Evolutionary conservation across 2,329 filamentous ascomycete genomes (phyloP).

Genomic region (Aspergillus aculeatinus): DNA sequence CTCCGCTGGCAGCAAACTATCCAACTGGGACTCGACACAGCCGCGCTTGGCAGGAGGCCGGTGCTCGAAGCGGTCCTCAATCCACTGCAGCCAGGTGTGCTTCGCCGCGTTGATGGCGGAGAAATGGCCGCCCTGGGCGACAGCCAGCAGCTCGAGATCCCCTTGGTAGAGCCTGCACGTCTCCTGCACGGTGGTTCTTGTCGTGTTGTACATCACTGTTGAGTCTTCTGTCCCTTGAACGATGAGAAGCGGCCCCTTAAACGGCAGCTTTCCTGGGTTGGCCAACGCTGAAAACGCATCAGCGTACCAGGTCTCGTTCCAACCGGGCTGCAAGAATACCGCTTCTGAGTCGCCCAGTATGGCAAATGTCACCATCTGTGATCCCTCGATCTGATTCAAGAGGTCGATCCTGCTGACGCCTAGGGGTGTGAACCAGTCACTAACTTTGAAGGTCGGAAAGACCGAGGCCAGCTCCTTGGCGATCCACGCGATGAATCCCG

Average conservation of each 20-base stretch:
- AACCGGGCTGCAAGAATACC: conserved; percentile 7
- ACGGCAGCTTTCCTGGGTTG: conserved; percentile 15
- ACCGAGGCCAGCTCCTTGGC: conserved; percentile 16
- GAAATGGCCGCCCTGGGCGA: conserved; percentile 16
- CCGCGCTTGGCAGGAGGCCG: conserved; percentile 8
- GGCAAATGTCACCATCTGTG: conserved; percentile 13
- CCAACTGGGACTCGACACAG: conserved; percentile 12
- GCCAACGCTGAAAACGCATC: conserved; percentile 12
- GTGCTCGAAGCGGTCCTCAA: conserved; percentile 17
- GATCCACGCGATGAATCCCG: conserved; percentile 17
- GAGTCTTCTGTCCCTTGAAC: conserved; percentile 16
- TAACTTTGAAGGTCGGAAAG: conserved; percentile 17
- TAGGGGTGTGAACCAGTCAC: conserved; percentile 18
- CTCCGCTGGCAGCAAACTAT: conserved; percentile 13
- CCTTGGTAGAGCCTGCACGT: conserved; percentile 10
- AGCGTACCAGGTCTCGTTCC: conserved; percentile 14
- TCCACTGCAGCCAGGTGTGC: conserved; percentile 19
- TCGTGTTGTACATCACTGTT: conserved; percentile 11
- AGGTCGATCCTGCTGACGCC: conserved; percentile 15
- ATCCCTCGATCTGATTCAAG: conserved; percentile 16
- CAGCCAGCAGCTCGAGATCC: conserved; percentile 14
- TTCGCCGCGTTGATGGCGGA: conserved; percentile 14
- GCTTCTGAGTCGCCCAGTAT: conserved; percentile 10
- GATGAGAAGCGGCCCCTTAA: conserved; percentile 17
- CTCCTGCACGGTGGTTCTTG: conserved; percentile 6